Conservation (phyloP, 2,329 filamentous ascomycete genomes). For the Sclerotiophoma versabilis region DNA sequence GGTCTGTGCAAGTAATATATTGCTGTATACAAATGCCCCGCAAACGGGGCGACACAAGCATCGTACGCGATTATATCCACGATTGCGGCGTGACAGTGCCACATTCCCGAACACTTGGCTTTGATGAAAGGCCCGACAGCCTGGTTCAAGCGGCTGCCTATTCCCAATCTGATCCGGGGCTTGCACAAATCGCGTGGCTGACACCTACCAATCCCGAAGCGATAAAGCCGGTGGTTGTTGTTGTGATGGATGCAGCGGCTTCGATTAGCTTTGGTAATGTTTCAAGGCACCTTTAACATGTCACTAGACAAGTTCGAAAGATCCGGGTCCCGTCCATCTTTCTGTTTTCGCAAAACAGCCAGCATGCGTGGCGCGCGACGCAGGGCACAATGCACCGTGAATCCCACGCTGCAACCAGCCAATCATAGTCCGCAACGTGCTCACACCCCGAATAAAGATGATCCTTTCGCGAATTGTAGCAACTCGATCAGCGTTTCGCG, state of each 20-base stretch:
- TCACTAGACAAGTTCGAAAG: not conserved
- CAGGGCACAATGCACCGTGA: slow-evolving; percentile 23
- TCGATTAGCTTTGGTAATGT: slow-evolving; percentile 7
- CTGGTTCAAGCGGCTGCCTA: slow-evolving; percentile 38
- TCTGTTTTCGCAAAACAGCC: slow-evolving; percentile 5
- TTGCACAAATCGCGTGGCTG: slow-evolving; percentile 46
- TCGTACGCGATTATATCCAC: slow-evolving; percentile 38
- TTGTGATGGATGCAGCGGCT: slow-evolving; percentile 21
- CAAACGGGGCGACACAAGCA: slow-evolving; percentile 33
- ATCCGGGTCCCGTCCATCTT: not conserved
- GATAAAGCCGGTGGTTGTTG: slow-evolving; percentile 36
- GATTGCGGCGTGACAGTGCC: slow-evolving; percentile 45
- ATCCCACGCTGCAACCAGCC: slow-evolving; percentile 17
- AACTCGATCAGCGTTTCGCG: slow-evolving; percentile 12
- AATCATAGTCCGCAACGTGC: slow-evolving; percentile 29
- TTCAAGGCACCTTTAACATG: slow-evolving; percentile 1
- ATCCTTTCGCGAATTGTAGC: not conserved
- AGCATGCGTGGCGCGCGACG: slow-evolving; percentile 7
- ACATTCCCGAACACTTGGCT: slow-evolving; percentile 45
- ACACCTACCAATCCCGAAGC: slow-evolving; percentile 17
- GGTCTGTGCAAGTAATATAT: slow-evolving; percentile 4
- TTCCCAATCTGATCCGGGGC: slow-evolving; percentile 29
- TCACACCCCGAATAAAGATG: slow-evolving; percentile 8
- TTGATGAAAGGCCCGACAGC: slow-evolving; percentile 36
- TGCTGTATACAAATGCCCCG: slow-evolving; percentile 14